A percentile compares a stretch with the other conserved stretches of the same genome.
These are phyloP conservation scores for Coffea eugenioides DNA, from an alignment of 257 asterid genomes.

Conservation along the genomic window DNA sequence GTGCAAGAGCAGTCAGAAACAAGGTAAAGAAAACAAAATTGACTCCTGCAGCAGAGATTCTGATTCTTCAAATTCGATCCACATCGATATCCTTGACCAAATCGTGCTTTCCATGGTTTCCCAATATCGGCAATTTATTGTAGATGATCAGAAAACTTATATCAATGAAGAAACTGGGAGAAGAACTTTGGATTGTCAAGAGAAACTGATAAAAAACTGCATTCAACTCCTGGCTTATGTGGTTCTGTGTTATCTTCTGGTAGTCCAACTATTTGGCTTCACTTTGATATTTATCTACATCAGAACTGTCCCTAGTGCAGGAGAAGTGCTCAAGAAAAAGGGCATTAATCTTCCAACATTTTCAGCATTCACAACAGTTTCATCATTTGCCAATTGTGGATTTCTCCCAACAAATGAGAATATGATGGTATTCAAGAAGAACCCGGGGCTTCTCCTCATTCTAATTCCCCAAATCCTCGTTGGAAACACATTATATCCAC, in stretches of 20 bases:
- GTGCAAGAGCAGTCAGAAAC: slow-evolving; percentile 10
- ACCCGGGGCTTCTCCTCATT: slow-evolving; percentile 42
- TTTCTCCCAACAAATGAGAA: slow-evolving; percentile 59
- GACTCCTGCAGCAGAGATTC: too few relatives aligned
- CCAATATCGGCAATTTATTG: neutral
- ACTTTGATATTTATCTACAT: slow-evolving; percentile 28
- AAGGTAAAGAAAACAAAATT: neutral
- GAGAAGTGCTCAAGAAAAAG: slow-evolving; percentile 29
- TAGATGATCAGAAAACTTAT: neutral
- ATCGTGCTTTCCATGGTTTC: slow-evolving; percentile 12
- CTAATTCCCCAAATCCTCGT: slow-evolving; percentile 46
- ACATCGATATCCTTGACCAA: neutral
- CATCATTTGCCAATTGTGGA: slow-evolving; percentile 56
- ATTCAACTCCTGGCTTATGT: slow-evolving; percentile 22
- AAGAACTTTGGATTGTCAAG: neutral
- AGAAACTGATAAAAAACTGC: slow-evolving; percentile 5
- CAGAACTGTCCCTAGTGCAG: slow-evolving; percentile 27
- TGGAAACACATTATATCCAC: slow-evolving; percentile 58
- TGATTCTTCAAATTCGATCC: neutral
- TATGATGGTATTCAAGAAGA: slow-evolving; percentile 47
- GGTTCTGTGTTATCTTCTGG: slow-evolving; percentile 29
- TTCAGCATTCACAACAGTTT: slow-evolving; percentile 37
- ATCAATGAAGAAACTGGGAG: too few relatives aligned
- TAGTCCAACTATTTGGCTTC: slow-evolving; percentile 31
- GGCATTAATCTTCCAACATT: slow-evolving; percentile 33